Percentiles rank a stretch among this genome's conserved stretches.
These are phyloP conservation scores for Eucalyptus curtisii DNA, from an alignment of 345 rosid species.

Conservation along the genomic window DNA sequence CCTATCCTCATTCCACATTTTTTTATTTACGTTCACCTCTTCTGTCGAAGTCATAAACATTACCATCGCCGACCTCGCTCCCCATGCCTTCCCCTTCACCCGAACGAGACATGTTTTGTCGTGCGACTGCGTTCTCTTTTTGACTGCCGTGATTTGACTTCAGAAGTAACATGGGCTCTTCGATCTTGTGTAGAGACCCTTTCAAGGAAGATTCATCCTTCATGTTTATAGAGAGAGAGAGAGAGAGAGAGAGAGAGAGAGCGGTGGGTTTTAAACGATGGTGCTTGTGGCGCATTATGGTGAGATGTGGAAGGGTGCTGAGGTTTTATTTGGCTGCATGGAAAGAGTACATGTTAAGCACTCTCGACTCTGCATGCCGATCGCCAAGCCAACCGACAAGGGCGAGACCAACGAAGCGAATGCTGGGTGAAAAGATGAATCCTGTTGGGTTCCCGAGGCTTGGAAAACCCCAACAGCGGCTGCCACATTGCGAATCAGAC, in stretches of 20 bases:
- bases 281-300: neutral
- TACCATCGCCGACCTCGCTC: neutral
- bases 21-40: neutral
- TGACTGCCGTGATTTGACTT: neutral
- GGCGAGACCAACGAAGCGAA: conserved; percentile 69
- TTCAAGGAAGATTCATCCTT: neutral
- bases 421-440: conserved; percentile 26
- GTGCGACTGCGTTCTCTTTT: neutral
- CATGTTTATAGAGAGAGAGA: neutral
- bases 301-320: neutral
- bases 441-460: neutral
- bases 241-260: neutral
- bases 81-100: neutral
- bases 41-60: neutral
- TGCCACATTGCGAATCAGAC: neutral
- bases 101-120: neutral
- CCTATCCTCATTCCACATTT: neutral
- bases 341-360: neutral
- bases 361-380: neutral
- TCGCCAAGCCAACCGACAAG: conserved; percentile 49
- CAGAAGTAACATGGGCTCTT: neutral
- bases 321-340: neutral
- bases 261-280: neutral
- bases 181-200: neutral
- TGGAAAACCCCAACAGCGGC: neutral